Evolutionary conservation across 257 asterid species (phyloP).

Genomic region (Verbascum thapsus): DNA sequence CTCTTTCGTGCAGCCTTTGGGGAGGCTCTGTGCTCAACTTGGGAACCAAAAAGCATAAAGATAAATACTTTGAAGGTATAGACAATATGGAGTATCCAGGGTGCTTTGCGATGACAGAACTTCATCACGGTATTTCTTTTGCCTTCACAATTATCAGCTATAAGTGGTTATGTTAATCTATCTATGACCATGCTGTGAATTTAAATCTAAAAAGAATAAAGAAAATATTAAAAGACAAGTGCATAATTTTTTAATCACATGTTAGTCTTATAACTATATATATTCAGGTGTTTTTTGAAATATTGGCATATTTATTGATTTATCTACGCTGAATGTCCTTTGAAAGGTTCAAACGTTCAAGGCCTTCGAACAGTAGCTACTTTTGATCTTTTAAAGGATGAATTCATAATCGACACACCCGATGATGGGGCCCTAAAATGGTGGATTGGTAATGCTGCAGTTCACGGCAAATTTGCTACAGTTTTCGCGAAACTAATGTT

Average conservation of each 20-base stretch:
- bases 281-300: conserved; percentile 17
- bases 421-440: conserved; percentile 97
- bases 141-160: conserved; percentile 15
- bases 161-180: background rate
- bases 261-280: conserved; percentile 5
- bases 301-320: conserved; percentile 31
- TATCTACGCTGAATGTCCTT: conserved; percentile 27
- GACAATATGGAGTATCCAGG: conserved; percentile 90
- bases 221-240: conserved; percentile 19
- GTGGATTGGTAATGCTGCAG: conserved; percentile 99
- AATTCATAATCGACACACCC: conserved; percentile 86
- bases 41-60: conserved; percentile 92
- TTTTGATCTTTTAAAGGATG: conserved; percentile 82
- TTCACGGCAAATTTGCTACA: conserved; percentile 97
- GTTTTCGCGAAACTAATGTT: conserved; percentile 87
- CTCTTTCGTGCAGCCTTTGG: conserved; percentile 70
- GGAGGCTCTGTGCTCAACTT: conserved; percentile 97
- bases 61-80: conserved; percentile 79
- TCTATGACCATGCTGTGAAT: conserved; percentile 4
- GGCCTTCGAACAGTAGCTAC: conserved; percentile 89
- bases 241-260: background rate
- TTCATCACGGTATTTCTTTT: conserved; percentile 79
- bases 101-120: conserved; percentile 98
- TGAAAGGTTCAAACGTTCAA: conserved; percentile 90
- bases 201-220: conserved; percentile 14